Evolutionary conservation across 2,329 filamentous ascomycete species (phyloP).

Genomic region (Ramularia endophylla): DNA sequence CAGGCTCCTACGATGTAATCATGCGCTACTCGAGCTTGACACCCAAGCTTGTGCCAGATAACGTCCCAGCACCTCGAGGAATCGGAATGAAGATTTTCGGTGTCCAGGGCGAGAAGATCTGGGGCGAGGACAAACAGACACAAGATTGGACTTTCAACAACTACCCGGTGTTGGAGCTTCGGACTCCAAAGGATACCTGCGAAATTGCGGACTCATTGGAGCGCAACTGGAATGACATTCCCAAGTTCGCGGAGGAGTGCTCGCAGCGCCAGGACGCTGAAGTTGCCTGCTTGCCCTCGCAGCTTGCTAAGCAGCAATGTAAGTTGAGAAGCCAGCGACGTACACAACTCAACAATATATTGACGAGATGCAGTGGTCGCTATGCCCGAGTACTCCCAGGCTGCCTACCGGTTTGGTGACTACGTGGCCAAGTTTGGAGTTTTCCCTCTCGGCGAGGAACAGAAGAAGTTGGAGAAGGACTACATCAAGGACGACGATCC

Average conservation of each 20-base stretch:
- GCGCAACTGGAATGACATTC: slow-evolving; percentile 30
- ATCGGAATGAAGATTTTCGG: slow-evolving; percentile 34
- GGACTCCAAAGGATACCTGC: slow-evolving; percentile 27
- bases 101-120: slow-evolving; percentile 32
- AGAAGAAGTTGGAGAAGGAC: slow-evolving; percentile 24
- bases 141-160: slow-evolving; percentile 33
- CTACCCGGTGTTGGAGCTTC: slow-evolving; percentile 29
- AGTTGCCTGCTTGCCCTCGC: slow-evolving; percentile 24
- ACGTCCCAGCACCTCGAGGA: slow-evolving; percentile 31
- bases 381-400: slow-evolving; percentile 30
- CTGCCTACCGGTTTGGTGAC: slow-evolving; percentile 32
- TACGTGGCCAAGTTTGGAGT: slow-evolving; percentile 31
- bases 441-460: slow-evolving; percentile 27
- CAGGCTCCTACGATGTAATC: slow-evolving; percentile 32
- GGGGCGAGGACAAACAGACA: slow-evolving; percentile 31
- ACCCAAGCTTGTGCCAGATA: slow-evolving; percentile 33
- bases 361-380: slow-evolving; percentile 33
- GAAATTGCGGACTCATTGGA: slow-evolving; percentile 32
- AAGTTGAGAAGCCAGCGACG: slow-evolving; percentile 4
- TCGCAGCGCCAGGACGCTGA: slow-evolving; percentile 26
- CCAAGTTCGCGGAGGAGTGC: slow-evolving; percentile 28
- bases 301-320: slow-evolving; percentile 29
- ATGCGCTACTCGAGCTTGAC: slow-evolving; percentile 35
- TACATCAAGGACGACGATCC: slow-evolving; percentile 24
- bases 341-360: background rate